Percentiles rank a stretch among this genome's conserved stretches.
phyloP scores from a whole-genome alignment of 2,329 filamentous ascomycete species.

The Falciphora oryzae region DNA sequence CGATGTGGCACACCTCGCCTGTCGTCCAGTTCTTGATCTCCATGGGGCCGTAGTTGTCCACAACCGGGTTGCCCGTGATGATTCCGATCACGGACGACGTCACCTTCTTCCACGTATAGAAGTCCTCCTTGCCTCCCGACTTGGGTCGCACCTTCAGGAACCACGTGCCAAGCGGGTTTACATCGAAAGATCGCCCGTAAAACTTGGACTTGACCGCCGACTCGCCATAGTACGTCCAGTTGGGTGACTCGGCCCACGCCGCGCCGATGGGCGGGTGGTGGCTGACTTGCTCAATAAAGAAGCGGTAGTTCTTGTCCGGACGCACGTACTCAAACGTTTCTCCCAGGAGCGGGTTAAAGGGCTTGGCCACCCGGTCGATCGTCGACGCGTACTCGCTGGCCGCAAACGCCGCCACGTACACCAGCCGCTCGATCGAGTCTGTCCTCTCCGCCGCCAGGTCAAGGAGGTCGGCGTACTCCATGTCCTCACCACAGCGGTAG shows the following conservation, averaged over 20 bases:
- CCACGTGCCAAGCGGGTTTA: constrained; percentile 95
- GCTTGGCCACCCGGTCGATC: constrained; percentile 93
- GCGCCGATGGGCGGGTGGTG: constrained; percentile 95
- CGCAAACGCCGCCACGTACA: constrained; percentile 94
- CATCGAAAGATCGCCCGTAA: constrained; percentile 94
- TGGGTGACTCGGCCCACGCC: constrained; percentile 83
- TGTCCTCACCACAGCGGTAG: constrained; percentile 92
- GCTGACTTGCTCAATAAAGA: constrained; percentile 97
- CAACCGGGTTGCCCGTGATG: constrained; percentile 89
- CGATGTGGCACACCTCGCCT: constrained; percentile 79
- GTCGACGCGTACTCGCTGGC: constrained; percentile 96
- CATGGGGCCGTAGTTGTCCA: constrained; percentile 98
- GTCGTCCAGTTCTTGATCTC: constrained; percentile 97
- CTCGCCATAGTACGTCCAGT: constrained; percentile 97
- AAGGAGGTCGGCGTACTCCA: constrained; percentile 93
- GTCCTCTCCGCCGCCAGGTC: constrained; percentile 79
- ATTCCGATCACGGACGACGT: constrained; percentile 97
- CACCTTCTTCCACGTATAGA: constrained; percentile 99
- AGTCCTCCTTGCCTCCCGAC: constrained; percentile 69
- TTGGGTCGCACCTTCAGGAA: constrained; percentile 80
- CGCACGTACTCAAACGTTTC: constrained; percentile 96
- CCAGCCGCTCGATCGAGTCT: constrained; percentile 84
- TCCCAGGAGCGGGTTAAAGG: constrained; percentile 92
- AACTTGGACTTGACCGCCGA: constrained; percentile 95
- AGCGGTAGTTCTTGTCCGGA: constrained; percentile 95